Percentiles rank a stretch among this genome's conserved stretches.
Conservation (phyloP, 352 stramenopile genomes). For the Phytophthora boehmeriae region DNA sequence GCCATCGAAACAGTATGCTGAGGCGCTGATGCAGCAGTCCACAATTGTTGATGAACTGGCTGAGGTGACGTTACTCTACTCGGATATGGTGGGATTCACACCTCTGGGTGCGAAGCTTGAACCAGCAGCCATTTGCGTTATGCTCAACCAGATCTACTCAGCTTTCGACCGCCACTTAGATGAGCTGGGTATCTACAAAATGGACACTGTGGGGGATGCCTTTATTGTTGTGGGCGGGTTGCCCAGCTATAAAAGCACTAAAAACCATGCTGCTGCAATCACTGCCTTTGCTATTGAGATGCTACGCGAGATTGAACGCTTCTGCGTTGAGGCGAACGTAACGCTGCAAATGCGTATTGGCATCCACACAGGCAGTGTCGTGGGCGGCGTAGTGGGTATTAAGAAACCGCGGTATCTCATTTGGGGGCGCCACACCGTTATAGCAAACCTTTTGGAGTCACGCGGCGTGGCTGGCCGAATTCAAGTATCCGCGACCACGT, state of each 20-base stretch:
- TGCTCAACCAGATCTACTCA: constrained; percentile 86
- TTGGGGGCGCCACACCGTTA: constrained; percentile 80
- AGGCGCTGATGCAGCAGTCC: constrained; percentile 70
- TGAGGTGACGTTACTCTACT: constrained; percentile 87
- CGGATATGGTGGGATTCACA: constrained; percentile 88
- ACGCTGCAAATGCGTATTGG: constrained; percentile 87
- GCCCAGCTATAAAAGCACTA: constrained; percentile 70
- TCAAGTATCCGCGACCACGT: constrained; percentile 70
- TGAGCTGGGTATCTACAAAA: constrained; percentile 83
- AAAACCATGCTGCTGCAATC: constrained; percentile 76
- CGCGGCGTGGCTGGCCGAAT: constrained; percentile 57
- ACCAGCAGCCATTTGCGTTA: constrained; percentile 67
- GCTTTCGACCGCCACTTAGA: constrained; percentile 87
- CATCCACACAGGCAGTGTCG: constrained; percentile 83
- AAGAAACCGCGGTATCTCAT: constrained; percentile 89
- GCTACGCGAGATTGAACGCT: constrained; percentile 83
- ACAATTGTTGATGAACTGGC: constrained; percentile 83
- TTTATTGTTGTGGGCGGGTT: constrained; percentile 86
- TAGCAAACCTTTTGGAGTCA: constrained; percentile 85
- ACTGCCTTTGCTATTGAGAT: constrained; percentile 85
- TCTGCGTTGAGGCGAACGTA: constrained; percentile 67
- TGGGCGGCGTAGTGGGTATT: constrained; percentile 82
- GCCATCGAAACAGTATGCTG: constrained; percentile 72
- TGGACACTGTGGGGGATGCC: constrained; percentile 86
- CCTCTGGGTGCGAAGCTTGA: constrained; percentile 62